Evolutionary conservation across 352 stramenopile genomes (phyloP).

Genomic region (Phytophthora gonapodyides): DNA sequence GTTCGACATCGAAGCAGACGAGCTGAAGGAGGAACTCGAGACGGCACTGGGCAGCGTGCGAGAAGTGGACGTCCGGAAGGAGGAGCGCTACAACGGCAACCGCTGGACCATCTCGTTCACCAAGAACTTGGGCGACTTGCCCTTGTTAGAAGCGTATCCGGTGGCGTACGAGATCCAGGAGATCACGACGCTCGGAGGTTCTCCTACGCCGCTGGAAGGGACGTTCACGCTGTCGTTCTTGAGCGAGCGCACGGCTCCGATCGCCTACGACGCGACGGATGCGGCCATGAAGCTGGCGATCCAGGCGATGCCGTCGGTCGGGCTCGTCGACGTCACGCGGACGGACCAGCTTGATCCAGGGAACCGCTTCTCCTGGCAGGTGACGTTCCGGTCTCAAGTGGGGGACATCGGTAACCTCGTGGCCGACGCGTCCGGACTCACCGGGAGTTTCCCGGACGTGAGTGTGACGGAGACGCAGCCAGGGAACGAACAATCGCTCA

Average conservation of each 20-base stretch:
- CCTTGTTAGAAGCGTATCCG: constrained; percentile 83
- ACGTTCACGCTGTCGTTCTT: constrained; percentile 89
- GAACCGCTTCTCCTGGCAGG: constrained; percentile 91
- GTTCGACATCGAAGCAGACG: constrained; percentile 87
- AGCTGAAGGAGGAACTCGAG: constrained; percentile 90
- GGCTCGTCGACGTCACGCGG: constrained; percentile 89
- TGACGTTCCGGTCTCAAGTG: constrained; percentile 93
- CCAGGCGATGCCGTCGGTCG: constrained; percentile 87
- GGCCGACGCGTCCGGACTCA: constrained; percentile 46
- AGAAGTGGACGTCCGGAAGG: constrained; percentile 73
- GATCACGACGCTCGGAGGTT: constrained; percentile 90
- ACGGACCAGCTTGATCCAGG: constrained; percentile 65
- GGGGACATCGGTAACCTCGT: constrained; percentile 79
- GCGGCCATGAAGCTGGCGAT: constrained; percentile 89
- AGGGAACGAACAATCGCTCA: constrained; percentile 74
- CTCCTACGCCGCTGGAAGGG: constrained; percentile 93
- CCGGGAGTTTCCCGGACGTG: constrained; percentile 59
- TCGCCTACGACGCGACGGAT: constrained; percentile 89
- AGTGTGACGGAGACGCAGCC: constrained; percentile 68
- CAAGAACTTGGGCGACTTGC: constrained; percentile 94
- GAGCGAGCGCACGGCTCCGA: constrained; percentile 66
- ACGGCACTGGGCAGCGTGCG: constrained; percentile 47
- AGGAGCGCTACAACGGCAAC: constrained; percentile 84
- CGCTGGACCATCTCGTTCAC: constrained; percentile 97
- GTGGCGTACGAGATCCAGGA: constrained; percentile 94